A percentile compares a stretch with the other conserved stretches of the same genome.
These are phyloP conservation scores for Purpureocillium lavendulum DNA, from an alignment of 2,329 filamentous ascomycete species.

Conservation along the genomic window DNA sequence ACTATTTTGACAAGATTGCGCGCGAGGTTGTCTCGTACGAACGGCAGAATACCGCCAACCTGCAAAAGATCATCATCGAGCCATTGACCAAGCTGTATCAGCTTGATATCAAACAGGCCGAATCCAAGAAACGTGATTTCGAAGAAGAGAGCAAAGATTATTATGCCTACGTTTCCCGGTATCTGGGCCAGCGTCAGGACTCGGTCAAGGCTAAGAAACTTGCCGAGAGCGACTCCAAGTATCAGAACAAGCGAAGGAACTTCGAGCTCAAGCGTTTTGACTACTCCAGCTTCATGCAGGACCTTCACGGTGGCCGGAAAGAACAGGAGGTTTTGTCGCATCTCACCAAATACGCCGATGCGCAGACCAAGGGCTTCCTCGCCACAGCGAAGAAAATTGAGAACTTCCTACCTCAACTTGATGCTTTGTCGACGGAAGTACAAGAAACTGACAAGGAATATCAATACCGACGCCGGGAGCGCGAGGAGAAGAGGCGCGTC, in stretches of 20 bases:
- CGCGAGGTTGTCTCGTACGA: constrained; percentile 85
- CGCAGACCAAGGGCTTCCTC: constrained; percentile 78
- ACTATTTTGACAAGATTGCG: constrained; percentile 97
- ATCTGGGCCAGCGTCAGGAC: constrained; percentile 93
- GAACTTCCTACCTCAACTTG: constrained; percentile 75
- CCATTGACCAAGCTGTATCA: constrained; percentile 88
- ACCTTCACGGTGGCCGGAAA: constrained; percentile 96
- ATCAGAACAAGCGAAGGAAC: constrained; percentile 84
- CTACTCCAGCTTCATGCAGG: constrained; percentile 98
- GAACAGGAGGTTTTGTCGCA: constrained; percentile 95
- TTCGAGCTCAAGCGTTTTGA: constrained; percentile 98
- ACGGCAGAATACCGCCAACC: constrained; percentile 69
- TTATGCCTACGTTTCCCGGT: constrained; percentile 89
- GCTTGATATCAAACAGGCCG: constrained; percentile 94
- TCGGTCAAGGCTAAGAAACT: constrained; percentile 97
- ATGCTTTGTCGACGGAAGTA: constrained; percentile 84
- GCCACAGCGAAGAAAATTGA: constrained; percentile 81
- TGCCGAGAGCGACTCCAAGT: constrained; percentile 90
- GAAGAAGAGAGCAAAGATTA: constrained; percentile 99
- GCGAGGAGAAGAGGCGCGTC: constrained; percentile 85
- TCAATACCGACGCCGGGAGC: constrained; percentile 86
- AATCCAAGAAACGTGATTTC: constrained; percentile 94
- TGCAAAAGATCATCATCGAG: constrained; percentile 92
- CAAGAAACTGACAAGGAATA: constrained; percentile 92
- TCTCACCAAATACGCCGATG: constrained; percentile 86